These are phyloP conservation scores for Colletotrichum simmondsii DNA, from an alignment of 2,329 filamentous ascomycete genomes.

Conservation along the genomic window DNA sequence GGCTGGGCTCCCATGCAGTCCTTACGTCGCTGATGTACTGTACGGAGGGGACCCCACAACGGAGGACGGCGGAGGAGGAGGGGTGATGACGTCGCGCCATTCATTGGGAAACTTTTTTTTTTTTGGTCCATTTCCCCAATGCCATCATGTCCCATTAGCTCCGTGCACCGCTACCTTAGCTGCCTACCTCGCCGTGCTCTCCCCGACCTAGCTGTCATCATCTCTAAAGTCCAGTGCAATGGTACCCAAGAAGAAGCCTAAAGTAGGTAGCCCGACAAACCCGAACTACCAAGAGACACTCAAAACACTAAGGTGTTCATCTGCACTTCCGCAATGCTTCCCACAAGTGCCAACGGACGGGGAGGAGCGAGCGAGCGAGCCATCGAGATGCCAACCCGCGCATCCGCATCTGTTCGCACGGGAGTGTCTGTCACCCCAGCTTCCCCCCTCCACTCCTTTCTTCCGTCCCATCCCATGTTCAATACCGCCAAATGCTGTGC, in stretches of 20 bases:
- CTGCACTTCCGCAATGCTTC: background rate
- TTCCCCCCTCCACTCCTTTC: background rate
- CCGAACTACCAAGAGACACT: background rate
- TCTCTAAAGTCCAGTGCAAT: background rate
- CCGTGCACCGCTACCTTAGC: background rate
- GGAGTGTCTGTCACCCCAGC: slow-evolving; percentile 27
- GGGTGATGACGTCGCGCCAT: slow-evolving; percentile 30
- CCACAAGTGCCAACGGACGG: background rate
- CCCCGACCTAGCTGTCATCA: background rate
- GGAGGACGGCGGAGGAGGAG: slow-evolving; percentile 19
- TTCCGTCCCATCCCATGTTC: slow-evolving; percentile 17
- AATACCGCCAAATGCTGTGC: slow-evolving; percentile 12
- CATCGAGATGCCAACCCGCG: background rate
- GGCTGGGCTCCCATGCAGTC: slow-evolving; percentile 25
- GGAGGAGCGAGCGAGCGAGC: background rate
- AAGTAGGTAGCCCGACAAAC: background rate
- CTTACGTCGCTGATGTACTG: slow-evolving; percentile 28
- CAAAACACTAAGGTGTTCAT: background rate
- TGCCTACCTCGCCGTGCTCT: background rate
- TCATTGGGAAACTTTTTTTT: slow-evolving; percentile 4
- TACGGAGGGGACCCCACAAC: slow-evolving; percentile 15
- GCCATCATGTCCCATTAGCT: background rate
- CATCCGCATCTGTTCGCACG: slow-evolving; percentile 6
- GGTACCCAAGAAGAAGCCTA: background rate
- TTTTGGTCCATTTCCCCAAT: background rate